These are phyloP conservation scores for Podaxis sp. DNA, from an alignment of 768 basidiomycete species.

Conservation along the genomic window DNA sequence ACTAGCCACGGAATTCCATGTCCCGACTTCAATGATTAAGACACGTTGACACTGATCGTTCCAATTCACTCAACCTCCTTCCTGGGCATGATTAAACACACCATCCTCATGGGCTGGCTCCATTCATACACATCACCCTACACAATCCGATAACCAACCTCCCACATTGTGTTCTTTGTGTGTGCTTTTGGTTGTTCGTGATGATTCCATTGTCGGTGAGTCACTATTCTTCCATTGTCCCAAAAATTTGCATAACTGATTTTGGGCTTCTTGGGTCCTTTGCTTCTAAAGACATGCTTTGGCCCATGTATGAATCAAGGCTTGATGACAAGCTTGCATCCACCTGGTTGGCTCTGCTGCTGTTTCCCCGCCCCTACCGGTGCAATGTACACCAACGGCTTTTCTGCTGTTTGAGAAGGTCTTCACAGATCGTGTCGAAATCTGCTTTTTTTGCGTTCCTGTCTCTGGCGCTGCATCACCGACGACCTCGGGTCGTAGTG, in stretches of 20 bases:
- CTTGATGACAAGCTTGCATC: neutral
- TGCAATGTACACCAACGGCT: neutral
- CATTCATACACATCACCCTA: slow-evolving; percentile 2
- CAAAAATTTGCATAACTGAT: neutral
- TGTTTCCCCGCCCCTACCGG: neutral
- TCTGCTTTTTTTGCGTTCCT: neutral
- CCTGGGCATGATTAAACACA: slow-evolving; percentile 1
- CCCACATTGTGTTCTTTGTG: slow-evolving; percentile 9
- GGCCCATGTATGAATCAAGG: slow-evolving; percentile 9
- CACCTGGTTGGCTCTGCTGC: slow-evolving; percentile 3
- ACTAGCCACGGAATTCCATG: slow-evolving; percentile 52
- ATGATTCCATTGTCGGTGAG: slow-evolving; percentile 6
- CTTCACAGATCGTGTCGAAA: neutral
- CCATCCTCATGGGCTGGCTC: slow-evolving; percentile 9
- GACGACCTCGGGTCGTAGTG: neutral
- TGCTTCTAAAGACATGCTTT: neutral
- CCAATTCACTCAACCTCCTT: neutral
- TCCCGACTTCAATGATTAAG: slow-evolving; percentile 40
- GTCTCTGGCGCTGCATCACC: neutral
- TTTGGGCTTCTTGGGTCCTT: neutral
- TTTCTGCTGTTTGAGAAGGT: neutral
- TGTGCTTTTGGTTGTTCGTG: neutral
- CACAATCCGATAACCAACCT: neutral
- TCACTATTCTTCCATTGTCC: neutral
- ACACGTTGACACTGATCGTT: neutral